Evolutionary conservation across 129 eudicot genomes (phyloP).

Genomic region (Flaveria linearis): DNA sequence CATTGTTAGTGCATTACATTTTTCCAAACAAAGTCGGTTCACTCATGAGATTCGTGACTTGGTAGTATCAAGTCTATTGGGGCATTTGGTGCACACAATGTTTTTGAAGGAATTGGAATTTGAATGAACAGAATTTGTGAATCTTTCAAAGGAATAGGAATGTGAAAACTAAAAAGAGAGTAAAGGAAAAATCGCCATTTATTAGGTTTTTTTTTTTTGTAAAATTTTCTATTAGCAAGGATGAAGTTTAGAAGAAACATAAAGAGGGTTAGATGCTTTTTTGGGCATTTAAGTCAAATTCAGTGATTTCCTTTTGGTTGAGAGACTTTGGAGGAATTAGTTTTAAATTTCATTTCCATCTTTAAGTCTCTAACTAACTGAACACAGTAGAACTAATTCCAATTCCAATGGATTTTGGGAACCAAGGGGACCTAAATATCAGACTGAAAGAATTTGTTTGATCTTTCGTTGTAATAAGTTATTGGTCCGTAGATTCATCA

Average conservation of each 20-base stretch:
- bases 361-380: not conserved
- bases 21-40: not conserved
- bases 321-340: not conserved
- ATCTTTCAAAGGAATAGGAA: not conserved
- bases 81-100: not conserved
- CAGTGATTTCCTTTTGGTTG: not conserved
- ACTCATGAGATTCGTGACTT: not conserved
- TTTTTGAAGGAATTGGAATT: not conserved
- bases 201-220: too few species aligned
- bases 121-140: not conserved
- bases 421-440: not conserved
- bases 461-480: not conserved
- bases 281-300: not conserved
- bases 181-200: not conserved
- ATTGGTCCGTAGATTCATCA: not conserved
- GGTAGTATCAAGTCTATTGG: not conserved
- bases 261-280: not conserved
- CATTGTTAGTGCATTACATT: not conserved
- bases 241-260: not conserved
- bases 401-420: not conserved
- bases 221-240: not conserved
- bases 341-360: not conserved
- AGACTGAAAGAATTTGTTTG: not conserved
- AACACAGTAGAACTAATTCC: not conserved
- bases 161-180: not conserved